phyloP scores from a whole-genome alignment of 305 asterid genomes.

The Nicotiana rustica region DNA sequence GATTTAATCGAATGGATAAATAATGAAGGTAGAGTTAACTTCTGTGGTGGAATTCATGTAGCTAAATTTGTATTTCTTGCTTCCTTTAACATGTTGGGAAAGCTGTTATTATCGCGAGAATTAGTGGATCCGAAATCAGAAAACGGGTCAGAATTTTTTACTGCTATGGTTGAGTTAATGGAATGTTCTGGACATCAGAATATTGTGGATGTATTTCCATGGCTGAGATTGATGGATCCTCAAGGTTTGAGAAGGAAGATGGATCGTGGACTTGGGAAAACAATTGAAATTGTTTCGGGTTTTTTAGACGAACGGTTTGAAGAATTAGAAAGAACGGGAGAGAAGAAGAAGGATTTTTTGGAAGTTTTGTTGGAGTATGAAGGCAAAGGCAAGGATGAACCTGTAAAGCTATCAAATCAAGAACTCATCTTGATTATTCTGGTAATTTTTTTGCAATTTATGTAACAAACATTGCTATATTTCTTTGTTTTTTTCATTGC shows the following conservation, averaged over 20 bases:
- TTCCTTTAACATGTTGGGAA: conserved; percentile 65
- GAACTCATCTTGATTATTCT: conserved; percentile 54
- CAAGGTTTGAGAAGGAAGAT: conserved; percentile 58
- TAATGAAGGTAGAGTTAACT: neutral
- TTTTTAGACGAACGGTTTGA: conserved; percentile 53
- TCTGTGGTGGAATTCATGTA: conserved; percentile 41
- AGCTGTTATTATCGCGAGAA: conserved; percentile 60
- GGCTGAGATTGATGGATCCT: conserved; percentile 59
- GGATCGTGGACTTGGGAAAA: conserved; percentile 51
- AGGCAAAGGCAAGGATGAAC: conserved; percentile 47
- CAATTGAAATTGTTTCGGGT: conserved; percentile 50
- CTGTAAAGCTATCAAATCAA: conserved; percentile 46
- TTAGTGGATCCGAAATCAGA: conserved; percentile 52
- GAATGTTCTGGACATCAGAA: conserved; percentile 67
- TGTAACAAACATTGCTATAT: no score
- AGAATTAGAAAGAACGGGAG: conserved; percentile 37
- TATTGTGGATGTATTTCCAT: conserved; percentile 59
- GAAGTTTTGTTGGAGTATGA: conserved; percentile 57
- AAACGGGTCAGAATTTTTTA: conserved; percentile 57
- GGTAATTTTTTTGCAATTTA: conserved; percentile 44
- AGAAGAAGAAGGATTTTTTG: conserved; percentile 51
- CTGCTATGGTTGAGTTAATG: conserved; percentile 58
- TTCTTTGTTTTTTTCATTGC: no score
- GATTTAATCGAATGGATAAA: conserved; percentile 59
- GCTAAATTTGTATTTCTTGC: conserved; percentile 59